These are phyloP conservation scores for Zygotorulaspora mrakii DNA, from an alignment of 1,139 yeast genomes.

Conservation along the genomic window DNA sequence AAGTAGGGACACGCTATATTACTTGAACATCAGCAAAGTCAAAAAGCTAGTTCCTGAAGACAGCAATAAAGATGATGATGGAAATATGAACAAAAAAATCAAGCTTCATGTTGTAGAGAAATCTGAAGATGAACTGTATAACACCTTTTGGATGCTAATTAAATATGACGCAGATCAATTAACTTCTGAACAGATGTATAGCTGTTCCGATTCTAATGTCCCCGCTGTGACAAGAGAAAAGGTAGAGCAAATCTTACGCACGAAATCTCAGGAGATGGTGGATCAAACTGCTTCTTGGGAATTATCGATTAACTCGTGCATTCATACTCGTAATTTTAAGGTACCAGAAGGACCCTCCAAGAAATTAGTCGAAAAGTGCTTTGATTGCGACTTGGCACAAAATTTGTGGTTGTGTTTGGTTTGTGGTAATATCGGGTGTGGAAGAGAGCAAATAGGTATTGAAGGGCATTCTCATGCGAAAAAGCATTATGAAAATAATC, in stretches of 20 bases:
- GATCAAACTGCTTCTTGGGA: conserved; percentile 91
- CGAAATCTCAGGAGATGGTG: conserved; percentile 62
- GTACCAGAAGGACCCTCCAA: conserved; percentile 40
- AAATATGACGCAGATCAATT: conserved; percentile 11
- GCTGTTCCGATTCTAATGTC: conserved; percentile 12
- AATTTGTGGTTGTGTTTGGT: conserved; percentile 90
- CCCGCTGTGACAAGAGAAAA: conserved; percentile 23
- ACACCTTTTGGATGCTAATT: conserved; percentile 38
- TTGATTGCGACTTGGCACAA: conserved; percentile 62
- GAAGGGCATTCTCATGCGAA: conserved; percentile 92
- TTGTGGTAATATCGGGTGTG: conserved; percentile 91
- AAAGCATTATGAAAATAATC: conserved; percentile 52
- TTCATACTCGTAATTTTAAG: conserved; percentile 57
- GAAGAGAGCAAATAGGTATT: conserved; percentile 87
- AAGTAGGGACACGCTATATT: conserved; percentile 22
- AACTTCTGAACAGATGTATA: conserved; percentile 6
- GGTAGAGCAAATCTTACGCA: conserved; percentile 51
- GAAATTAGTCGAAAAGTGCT: conserved; percentile 46
- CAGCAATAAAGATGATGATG: conserved; percentile 27
- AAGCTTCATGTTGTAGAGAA: conserved; percentile 73
- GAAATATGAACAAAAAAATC: conserved; percentile 51
- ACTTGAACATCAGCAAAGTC: conserved; percentile 26
- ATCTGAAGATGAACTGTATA: conserved; percentile 64
- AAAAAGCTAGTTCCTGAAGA: conserved; percentile 20
- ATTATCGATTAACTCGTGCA: conserved; percentile 76